These are phyloP conservation scores for Leishmania braziliensis DNA, from an alignment of 208 protist species.

Conservation along the genomic window DNA sequence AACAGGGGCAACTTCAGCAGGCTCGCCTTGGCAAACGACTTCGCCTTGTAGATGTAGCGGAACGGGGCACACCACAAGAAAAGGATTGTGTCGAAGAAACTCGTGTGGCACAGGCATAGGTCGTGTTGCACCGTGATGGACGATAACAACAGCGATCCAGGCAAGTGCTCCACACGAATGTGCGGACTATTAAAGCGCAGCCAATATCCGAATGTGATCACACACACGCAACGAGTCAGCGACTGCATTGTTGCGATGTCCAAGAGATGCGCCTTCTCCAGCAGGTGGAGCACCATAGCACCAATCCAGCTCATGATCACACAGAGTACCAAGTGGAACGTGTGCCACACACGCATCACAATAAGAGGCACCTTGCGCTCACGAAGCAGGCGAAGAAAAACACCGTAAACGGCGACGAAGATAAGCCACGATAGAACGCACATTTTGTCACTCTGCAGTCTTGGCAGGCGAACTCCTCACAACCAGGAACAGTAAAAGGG, in stretches of 20 bases:
- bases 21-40: slow-evolving; percentile 76
- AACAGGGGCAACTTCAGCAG: slow-evolving; percentile 78
- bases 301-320: slow-evolving; percentile 42
- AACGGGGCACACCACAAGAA: slow-evolving; percentile 64
- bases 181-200: slow-evolving; percentile 59
- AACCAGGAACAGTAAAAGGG: neutral
- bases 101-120: slow-evolving; percentile 82
- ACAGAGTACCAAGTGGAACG: slow-evolving; percentile 40
- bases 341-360: slow-evolving; percentile 70
- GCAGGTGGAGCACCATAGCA: slow-evolving; percentile 27
- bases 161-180: slow-evolving; percentile 63
- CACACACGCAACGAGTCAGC: slow-evolving; percentile 43
- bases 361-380: slow-evolving; percentile 48
- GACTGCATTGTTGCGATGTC: slow-evolving; percentile 31
- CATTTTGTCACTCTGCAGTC: neutral
- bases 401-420: slow-evolving; percentile 40
- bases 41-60: slow-evolving; percentile 52
- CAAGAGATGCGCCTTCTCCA: slow-evolving; percentile 31
- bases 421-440: neutral
- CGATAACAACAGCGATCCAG: slow-evolving; percentile 54
- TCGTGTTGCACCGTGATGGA: slow-evolving; percentile 58
- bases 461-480: no score
- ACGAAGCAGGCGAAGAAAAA: slow-evolving; percentile 51
- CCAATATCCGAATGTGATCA: slow-evolving; percentile 46
- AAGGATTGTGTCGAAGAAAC: slow-evolving; percentile 86